Evolutionary conservation across 768 basidiomycete species (phyloP).

Genomic region (Leccinum subtestaceum): DNA sequence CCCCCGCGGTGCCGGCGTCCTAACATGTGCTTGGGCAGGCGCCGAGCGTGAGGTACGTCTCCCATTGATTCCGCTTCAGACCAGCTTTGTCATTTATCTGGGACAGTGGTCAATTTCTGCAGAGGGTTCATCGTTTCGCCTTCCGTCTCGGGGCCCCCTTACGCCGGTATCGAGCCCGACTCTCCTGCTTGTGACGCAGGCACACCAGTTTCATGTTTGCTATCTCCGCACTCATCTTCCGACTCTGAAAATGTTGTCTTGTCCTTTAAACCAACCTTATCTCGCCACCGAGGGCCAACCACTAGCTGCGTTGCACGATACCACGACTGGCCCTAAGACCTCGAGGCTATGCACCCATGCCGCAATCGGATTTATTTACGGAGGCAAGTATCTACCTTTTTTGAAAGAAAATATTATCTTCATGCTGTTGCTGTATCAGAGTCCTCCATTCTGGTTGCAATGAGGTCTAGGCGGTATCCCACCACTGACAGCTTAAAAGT

Average conservation of each 20-base stretch:
- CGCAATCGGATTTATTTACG: conserved; percentile 57
- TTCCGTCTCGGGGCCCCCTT: conserved; percentile 57
- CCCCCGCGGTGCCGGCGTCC: conserved; percentile 50
- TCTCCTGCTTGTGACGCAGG: conserved; percentile 63
- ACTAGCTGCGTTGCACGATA: conserved; percentile 30
- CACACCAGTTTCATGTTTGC: conserved; percentile 53
- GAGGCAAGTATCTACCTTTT: conserved; percentile 38
- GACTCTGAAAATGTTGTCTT: conserved; percentile 46
- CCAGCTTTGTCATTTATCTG: conserved; percentile 1
- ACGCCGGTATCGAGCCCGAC: conserved; percentile 53
- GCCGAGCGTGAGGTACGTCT: conserved; percentile 54
- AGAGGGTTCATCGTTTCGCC: conserved; percentile 47
- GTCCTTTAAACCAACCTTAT: conserved; percentile 44
- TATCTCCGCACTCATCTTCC: conserved; percentile 48
- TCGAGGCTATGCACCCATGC: conserved; percentile 53
- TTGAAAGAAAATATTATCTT: neutral
- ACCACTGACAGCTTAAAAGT: conserved; percentile 28
- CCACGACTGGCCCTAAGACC: conserved; percentile 36
- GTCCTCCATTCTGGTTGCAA: conserved; percentile 57
- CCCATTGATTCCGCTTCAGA: neutral
- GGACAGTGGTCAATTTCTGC: conserved; percentile 52
- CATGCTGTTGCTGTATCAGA: conserved; percentile 37
- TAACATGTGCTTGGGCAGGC: conserved; percentile 63
- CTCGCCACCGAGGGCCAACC: conserved; percentile 35
- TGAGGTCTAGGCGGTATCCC: conserved; percentile 54